Conservation (phyloP, 1,139 yeast genomes). For the Taphrina confusa region DNA sequence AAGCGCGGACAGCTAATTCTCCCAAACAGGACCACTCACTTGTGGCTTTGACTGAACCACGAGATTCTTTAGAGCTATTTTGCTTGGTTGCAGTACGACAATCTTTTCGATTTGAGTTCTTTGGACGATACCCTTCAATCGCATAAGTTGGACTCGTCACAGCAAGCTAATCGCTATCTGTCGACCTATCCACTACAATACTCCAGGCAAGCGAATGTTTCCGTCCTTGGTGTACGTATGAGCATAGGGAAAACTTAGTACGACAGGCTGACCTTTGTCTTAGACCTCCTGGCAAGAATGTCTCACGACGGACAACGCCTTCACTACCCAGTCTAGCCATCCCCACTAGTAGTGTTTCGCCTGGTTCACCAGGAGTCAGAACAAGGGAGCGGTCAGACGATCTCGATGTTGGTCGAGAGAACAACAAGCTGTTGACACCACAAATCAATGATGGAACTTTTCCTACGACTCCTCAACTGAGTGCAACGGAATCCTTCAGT, state of each 20-base stretch:
- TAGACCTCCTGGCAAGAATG: conserved; percentile 16
- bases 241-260: neutral
- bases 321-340: conserved; percentile 10
- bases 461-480: neutral
- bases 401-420: neutral
- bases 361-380: neutral
- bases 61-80: too few species aligned
- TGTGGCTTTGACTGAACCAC: too few species aligned
- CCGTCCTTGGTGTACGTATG: conserved; percentile 9
- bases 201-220: too few species aligned
- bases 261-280: neutral
- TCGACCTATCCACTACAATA: too few species aligned
- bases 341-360: neutral
- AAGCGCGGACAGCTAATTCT: too few species aligned
- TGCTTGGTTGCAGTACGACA: too few species aligned
- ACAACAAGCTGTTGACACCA: neutral
- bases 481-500: conserved; percentile 22
- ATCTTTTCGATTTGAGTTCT: too few species aligned
- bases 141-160: too few species aligned
- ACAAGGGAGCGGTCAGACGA: neutral
- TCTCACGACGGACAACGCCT: neutral
- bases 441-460: conserved; percentile 2
- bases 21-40: too few species aligned
- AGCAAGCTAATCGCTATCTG: too few species aligned
- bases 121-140: too few species aligned